These are phyloP conservation scores for Ambrosia trifida DNA, from an alignment of 129 eudicot species.

Conservation along the genomic window DNA sequence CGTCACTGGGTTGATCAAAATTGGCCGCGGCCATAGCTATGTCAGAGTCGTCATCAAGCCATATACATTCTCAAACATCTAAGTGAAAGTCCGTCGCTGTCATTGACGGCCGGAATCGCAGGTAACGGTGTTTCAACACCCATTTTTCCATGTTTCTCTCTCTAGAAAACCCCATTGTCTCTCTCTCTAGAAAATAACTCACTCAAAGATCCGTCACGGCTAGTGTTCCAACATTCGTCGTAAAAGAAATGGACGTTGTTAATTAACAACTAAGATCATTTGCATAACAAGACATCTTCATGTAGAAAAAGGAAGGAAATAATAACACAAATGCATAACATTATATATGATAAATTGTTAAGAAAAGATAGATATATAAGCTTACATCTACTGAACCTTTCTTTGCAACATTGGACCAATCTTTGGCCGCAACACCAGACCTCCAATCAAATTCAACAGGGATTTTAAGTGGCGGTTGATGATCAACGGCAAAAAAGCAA, in stretches of 20 bases:
- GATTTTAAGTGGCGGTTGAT: conserved; percentile 49
- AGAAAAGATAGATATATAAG: conserved; percentile 6
- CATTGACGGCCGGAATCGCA: too few species aligned
- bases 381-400: conserved; percentile 86
- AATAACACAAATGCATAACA: background rate
- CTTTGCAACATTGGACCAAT: conserved; percentile 79
- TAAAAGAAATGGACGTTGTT: background rate
- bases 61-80: too few species aligned
- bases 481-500: conserved; percentile 68
- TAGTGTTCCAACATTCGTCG: too few species aligned
- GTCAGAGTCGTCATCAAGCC: too few species aligned
- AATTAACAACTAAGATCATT: background rate
- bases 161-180: too few species aligned
- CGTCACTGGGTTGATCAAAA: too few species aligned
- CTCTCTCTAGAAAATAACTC: too few species aligned
- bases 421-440: conserved; percentile 87
- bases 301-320: background rate
- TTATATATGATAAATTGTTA: background rate
- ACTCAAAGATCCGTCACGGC: too few species aligned
- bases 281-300: background rate
- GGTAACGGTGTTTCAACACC: too few species aligned
- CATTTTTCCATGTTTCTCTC: too few species aligned
- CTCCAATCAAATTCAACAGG: conserved; percentile 84
- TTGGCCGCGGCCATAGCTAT: too few species aligned
- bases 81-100: too few species aligned